phyloP scores from a whole-genome alignment of 208 protist species.

The Leishmania tarentolae region DNA sequence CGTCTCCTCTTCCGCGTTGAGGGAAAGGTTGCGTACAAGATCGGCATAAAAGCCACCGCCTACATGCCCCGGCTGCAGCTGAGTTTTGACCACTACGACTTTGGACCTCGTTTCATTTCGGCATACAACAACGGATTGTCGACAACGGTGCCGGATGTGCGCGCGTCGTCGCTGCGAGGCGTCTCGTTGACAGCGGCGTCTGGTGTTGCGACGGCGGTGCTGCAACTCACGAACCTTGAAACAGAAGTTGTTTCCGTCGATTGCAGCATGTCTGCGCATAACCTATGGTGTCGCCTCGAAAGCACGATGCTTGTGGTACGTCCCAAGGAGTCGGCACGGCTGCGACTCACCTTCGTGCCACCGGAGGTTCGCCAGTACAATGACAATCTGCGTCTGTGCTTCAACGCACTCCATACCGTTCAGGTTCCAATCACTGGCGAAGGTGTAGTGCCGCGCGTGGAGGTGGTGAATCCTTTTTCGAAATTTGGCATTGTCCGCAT shows the following conservation, averaged over 20 bases:
- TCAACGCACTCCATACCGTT: constrained; percentile 93
- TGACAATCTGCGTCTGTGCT: constrained; percentile 90
- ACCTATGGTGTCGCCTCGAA: constrained; percentile 87
- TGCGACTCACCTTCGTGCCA: constrained; percentile 91
- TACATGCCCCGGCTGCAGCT: constrained; percentile 91
- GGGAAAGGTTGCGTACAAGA: constrained; percentile 73
- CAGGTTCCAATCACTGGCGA: constrained; percentile 89
- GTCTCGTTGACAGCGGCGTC: constrained; percentile 24
- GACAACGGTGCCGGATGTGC: constrained; percentile 1
- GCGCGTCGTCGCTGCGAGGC: neutral
- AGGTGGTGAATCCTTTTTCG: constrained; percentile 82
- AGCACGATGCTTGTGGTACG: constrained; percentile 83
- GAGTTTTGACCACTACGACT: constrained; percentile 87
- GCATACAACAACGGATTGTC: constrained; percentile 39
- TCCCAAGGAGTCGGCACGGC: constrained; percentile 66
- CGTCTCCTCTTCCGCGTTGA: constrained; percentile 80
- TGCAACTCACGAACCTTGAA: constrained; percentile 93
- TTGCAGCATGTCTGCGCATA: constrained; percentile 71
- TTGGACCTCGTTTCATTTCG: constrained; percentile 92
- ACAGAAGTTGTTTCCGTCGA: constrained; percentile 86
- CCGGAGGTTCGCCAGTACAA: constrained; percentile 77
- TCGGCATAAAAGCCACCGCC: constrained; percentile 78
- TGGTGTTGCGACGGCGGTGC: constrained; percentile 22
- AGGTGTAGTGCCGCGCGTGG: constrained; percentile 88
- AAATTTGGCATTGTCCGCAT: constrained; percentile 87